Evolutionary conservation across 2,329 filamentous ascomycete genomes (phyloP).

Genomic region (Fusarium sp.): DNA sequence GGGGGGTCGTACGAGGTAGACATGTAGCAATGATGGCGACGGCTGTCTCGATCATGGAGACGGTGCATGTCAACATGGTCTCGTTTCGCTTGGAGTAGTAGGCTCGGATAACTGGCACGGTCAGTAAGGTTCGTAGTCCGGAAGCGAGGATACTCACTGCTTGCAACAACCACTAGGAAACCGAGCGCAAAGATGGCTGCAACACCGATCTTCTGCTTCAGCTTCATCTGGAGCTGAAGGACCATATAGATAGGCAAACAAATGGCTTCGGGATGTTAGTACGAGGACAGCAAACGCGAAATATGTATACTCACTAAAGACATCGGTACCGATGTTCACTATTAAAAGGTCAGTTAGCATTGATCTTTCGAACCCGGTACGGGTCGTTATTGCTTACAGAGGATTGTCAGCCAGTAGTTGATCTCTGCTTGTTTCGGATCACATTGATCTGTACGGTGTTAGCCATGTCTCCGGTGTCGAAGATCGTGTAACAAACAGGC

Average conservation of each 20-base stretch:
- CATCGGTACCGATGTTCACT: slow-evolving; percentile 43
- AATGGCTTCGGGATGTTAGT: slow-evolving; percentile 43
- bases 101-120: slow-evolving; percentile 49
- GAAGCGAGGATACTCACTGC: slow-evolving; percentile 35
- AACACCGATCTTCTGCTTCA: slow-evolving; percentile 51
- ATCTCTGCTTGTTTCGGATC: slow-evolving; percentile 27
- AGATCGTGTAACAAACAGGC: slow-evolving; percentile 16
- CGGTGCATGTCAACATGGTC: slow-evolving; percentile 55
- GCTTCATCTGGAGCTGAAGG: slow-evolving; percentile 51
- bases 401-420: slow-evolving; percentile 44
- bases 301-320: slow-evolving; percentile 34
- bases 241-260: slow-evolving; percentile 54
- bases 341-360: slow-evolving; percentile 11
- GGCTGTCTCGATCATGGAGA: slow-evolving; percentile 55
- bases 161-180: slow-evolving; percentile 50
- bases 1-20: slow-evolving; percentile 48
- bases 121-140: neutral
- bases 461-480: neutral
- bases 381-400: slow-evolving; percentile 10
- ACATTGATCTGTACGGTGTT: slow-evolving; percentile 34
- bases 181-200: slow-evolving; percentile 50
- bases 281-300: accelerated
- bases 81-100: slow-evolving; percentile 52
- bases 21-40: slow-evolving; percentile 57
- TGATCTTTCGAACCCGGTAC: neutral